Base-by-base conservation (phyloP, 768 basidiomycete species). In the Lentinula edodes region DNA sequence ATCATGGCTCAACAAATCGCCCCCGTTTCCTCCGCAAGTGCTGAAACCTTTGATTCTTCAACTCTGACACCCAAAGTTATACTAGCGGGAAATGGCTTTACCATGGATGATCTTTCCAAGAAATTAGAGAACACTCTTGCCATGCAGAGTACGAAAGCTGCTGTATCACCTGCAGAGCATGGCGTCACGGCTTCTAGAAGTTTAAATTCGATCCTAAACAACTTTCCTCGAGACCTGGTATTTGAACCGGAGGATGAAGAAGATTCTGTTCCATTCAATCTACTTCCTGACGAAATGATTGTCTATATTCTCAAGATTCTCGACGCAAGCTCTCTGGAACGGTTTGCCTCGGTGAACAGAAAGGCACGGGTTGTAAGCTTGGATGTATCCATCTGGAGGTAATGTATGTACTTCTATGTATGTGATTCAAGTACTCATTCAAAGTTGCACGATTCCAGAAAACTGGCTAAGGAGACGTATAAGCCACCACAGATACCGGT, bases 201-300 rank as follows among this genome's bases (percentile, higher is more conserved):
- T 6, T 71, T 90, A 16, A 81, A 80, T 20, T 73, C 66, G 15
- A 63, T 90, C 46, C 62, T 91, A 39, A 72, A 72, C 20, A 66
- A 58, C 0, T 89, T 89, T 67, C 80, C 84, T 1, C 58, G 66
- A 1, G 65, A 76, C 16, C 72, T 88, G 53, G 68, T 70, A 5
- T 95, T 95, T 68, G 76, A 83, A 52, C 87, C 89, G 0, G 87
- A 90, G 68, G 81, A 88, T 56, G 90, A 93, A 68, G 75, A 74
- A 46, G 76, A 81, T 61, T 80, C 80, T 1, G 74, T 83, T 0
- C 78, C 81, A 12, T 67, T 97, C 16, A 78, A 80, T 51, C 67
- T 70, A 1, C 72, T 96, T 8, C 95, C 95, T 6, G 84, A 89
- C 39, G 95, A 97, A 71, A 67, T 96, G 10, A 67, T 96, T 35